phyloP scores from a whole-genome alignment of 306 rosid genomes.

The Acacia crassicarpa region DNA sequence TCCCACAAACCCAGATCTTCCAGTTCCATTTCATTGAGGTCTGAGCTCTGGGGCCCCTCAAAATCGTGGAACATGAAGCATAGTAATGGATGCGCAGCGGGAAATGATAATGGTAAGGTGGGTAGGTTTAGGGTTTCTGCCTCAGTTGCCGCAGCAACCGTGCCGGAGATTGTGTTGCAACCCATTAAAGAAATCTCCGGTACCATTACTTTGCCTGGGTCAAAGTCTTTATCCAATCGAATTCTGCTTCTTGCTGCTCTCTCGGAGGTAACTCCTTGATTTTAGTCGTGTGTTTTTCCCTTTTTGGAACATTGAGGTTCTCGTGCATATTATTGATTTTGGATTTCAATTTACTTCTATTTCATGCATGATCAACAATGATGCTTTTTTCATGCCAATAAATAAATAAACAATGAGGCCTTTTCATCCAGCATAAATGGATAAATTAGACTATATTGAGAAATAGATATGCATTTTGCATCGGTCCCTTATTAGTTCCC shows the following conservation, averaged over 20 bases:
- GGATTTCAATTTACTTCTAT: neutral
- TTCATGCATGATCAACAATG: conserved; percentile 6
- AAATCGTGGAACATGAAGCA: conserved; percentile 49
- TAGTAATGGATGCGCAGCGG: conserved; percentile 32
- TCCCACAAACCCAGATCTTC: conserved; percentile 59
- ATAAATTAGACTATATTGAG: conserved; percentile 9
- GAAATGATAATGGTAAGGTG: conserved; percentile 26
- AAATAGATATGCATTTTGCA: conserved; percentile 5
- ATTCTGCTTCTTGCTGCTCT: conserved; percentile 96
- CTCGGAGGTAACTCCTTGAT: conserved; percentile 69
- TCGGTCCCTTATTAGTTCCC: conserved; percentile 1
- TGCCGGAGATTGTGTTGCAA: conserved; percentile 85
- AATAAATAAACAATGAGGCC: neutral
- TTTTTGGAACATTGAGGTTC: conserved; percentile 5
- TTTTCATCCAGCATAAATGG: neutral
- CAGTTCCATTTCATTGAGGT: conserved; percentile 49
- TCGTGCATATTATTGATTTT: neutral
- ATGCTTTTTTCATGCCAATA: neutral
- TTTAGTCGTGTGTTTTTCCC: neutral
- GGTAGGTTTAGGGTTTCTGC: conserved; percentile 51
- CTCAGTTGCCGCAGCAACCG: conserved; percentile 61
- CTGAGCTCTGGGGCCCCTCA: conserved; percentile 49
- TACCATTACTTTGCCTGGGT: conserved; percentile 81
- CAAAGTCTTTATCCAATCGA: conserved; percentile 91
- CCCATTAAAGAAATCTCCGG: conserved; percentile 94